Evolutionary conservation across 2,329 filamentous ascomycete species (phyloP), one percentile per base, ranked within the genome.

Genomic region (Macrophomina tecta): DNA sequence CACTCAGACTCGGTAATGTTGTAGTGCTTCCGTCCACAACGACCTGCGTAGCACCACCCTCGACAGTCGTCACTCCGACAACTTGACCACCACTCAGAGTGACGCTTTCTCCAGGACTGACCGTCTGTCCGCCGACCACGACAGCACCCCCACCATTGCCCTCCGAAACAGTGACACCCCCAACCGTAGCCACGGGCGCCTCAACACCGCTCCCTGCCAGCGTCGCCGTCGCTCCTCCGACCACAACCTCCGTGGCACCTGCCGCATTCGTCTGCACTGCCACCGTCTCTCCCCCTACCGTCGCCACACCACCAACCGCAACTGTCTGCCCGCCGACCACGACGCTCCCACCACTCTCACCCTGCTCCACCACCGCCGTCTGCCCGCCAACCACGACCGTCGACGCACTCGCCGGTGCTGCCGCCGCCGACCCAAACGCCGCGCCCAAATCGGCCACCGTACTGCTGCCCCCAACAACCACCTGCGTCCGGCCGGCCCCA

Each of bases 1-100:
- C 63, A 11, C 56, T 48, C 16, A 30, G 18, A 5, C 8, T 36
- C 30, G 30, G 28, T 12, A 42, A 2, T 18, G 53, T 28, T 2
- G 34, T 34, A n/a, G 48, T 45, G n/a, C 16, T 52, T 4, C 61
- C 61, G 18, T 11, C 61, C 5, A 52, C 62, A 45, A 64, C 28
- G 5, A 64, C 46, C 18, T 63, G 45, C 45, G 62, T 55, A 8
- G 49, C 48, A 9, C 62, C 48, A n/a, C 49, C 38, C 3, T 23
- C 62, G 16, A 11, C 40, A 3, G 62, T 64, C 48, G n/a, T 6
- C 6, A 64, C n/a, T 5, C 16, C n/a, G 4, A 64, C 49, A 1
- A 64, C 49, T 8, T 23, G 6, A 0, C 51, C 51, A 4, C 51
- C 51, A 1, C 16, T 36, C 32, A 36, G 2, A 12, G 51, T 55